Evolutionary conservation across 139 green algal species (phyloP).

Genomic region (Edaphochlamys debaryana): DNA sequence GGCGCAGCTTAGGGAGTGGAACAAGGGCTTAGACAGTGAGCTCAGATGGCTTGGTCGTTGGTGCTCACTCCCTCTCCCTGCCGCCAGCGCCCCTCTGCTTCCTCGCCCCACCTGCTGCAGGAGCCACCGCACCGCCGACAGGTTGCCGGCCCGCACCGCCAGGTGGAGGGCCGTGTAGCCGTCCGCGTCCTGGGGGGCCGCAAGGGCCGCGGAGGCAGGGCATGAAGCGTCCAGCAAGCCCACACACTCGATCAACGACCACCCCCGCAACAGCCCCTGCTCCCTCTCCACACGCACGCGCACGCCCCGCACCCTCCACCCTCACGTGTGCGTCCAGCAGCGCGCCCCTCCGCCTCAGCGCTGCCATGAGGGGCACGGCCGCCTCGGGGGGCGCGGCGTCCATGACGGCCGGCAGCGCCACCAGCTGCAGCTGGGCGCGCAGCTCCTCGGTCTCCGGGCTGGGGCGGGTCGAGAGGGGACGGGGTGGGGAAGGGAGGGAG

Average conservation of each 20-base stretch:
- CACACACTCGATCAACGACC: too few species aligned
- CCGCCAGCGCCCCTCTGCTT: background rate
- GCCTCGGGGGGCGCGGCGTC: slow-evolving; percentile 24
- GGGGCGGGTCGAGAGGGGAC: background rate
- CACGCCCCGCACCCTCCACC: background rate
- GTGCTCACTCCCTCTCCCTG: too few species aligned
- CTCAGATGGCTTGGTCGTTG: too few species aligned
- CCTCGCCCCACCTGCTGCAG: slow-evolving; percentile 9
- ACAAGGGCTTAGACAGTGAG: too few species aligned
- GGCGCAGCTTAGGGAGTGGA: too few species aligned
- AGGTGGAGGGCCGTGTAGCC: slow-evolving; percentile 37
- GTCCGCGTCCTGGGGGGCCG: slow-evolving; percentile 22
- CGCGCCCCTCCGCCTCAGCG: slow-evolving; percentile 10
- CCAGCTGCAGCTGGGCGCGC: slow-evolving; percentile 32
- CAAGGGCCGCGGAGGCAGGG: too few species aligned
- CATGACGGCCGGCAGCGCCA: slow-evolving; percentile 34
- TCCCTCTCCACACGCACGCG: background rate
- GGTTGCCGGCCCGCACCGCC: slow-evolving; percentile 26
- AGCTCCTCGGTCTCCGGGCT: slow-evolving; percentile 41
- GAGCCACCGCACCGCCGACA: slow-evolving; percentile 20
- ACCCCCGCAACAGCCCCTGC: background rate
- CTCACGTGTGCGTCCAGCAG: slow-evolving; percentile 36
- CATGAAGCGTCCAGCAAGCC: background rate
- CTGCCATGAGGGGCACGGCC: slow-evolving; percentile 16
- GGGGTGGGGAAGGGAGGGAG: too few species aligned